Evolutionary conservation across 2,329 filamentous ascomycete species (phyloP).

Genomic region (Sclerotinia nivalis): DNA sequence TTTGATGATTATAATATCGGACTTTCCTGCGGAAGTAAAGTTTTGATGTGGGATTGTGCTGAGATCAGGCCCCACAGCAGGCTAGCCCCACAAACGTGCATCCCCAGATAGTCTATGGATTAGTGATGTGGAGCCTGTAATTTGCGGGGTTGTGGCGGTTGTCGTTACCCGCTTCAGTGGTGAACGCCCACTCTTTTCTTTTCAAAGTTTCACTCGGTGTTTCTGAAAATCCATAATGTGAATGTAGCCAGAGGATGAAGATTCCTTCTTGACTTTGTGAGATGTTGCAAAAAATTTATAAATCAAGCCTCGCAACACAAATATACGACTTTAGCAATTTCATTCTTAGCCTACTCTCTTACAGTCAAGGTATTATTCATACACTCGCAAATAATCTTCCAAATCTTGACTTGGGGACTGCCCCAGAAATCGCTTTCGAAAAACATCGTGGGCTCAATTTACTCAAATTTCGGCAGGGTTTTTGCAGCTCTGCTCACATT

Average conservation of each 20-base stretch:
- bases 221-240: neutral
- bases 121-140: conserved; percentile 1
- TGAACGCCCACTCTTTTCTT: neutral
- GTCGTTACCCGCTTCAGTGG: neutral
- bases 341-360: neutral
- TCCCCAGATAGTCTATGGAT: neutral
- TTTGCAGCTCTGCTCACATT: neutral
- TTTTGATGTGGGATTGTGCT: neutral
- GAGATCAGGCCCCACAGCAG: neutral
- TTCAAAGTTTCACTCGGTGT: neutral
- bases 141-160: neutral
- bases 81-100: neutral
- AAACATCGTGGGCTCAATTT: neutral
- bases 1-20: neutral
- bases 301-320: neutral
- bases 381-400: neutral
- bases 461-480: neutral
- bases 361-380: neutral
- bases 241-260: neutral
- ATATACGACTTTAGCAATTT: neutral
- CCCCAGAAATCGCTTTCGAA: neutral
- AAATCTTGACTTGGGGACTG: neutral
- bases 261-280: neutral
- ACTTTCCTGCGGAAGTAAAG: neutral
- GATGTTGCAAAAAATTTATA: too few species aligned